Evolutionary conservation across 2,329 filamentous ascomycete species (phyloP).

Genomic region (Paecilomyces formosus): DNA sequence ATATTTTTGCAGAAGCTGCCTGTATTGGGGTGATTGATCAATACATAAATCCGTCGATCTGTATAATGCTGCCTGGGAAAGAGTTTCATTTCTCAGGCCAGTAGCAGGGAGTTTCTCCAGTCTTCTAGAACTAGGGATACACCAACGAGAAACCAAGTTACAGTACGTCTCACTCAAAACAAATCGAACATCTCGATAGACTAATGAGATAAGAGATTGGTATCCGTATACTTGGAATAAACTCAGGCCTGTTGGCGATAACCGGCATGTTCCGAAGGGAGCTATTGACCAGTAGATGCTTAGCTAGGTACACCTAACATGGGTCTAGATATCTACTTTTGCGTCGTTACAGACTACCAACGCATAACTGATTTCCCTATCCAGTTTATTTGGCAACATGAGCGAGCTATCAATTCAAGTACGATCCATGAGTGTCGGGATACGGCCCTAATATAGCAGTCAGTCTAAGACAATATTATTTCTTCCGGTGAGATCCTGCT

Average conservation of each 20-base stretch:
- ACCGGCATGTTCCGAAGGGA: background rate
- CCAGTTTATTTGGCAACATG: background rate
- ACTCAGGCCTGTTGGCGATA: background rate
- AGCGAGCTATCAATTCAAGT: background rate
- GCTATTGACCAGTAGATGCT: background rate
- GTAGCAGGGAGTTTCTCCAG: no score
- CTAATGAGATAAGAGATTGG: background rate
- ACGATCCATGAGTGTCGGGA: background rate
- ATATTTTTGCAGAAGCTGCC: no score
- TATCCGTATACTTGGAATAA: background rate
- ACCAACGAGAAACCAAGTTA: no score
- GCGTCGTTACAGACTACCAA: background rate
- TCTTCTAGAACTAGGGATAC: no score
- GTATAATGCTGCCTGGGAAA: no score
- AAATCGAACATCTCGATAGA: background rate
- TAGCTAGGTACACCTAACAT: background rate
- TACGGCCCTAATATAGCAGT: background rate
- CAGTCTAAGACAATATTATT: no score
- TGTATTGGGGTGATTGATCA: no score
- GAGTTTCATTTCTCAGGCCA: no score
- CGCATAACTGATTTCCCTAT: background rate
- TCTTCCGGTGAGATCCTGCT: no score
- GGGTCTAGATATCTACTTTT: background rate
- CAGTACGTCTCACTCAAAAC: background rate
- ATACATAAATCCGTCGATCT: no score